These are phyloP conservation scores for Crassisporium funariophilum DNA, from an alignment of 768 basidiomycete species.

Conservation along the genomic window DNA sequence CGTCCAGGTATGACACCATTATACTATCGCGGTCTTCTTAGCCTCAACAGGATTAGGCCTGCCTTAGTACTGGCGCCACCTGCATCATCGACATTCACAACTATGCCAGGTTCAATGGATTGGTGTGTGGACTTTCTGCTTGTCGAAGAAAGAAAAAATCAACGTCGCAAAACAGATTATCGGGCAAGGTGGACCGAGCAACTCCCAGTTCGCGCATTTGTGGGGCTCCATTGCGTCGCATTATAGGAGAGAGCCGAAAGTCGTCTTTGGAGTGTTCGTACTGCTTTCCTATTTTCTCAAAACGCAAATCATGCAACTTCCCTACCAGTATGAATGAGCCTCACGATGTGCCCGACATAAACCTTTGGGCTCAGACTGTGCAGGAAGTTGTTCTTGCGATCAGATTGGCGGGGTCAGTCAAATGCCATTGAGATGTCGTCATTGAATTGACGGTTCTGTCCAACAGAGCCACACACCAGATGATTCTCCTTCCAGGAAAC, in stretches of 20 bases:
- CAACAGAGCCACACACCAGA: conserved; percentile 50
- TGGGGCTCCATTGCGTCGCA: conserved; percentile 56
- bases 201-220: conserved; percentile 52
- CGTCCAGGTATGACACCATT: conserved; percentile 39
- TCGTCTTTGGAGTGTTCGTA: conserved; percentile 53
- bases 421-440: background rate
- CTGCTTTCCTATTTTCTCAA: background rate
- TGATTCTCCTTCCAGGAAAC: conserved; percentile 61
- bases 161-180: no score
- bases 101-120: conserved; percentile 57
- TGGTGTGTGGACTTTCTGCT: conserved; percentile 26
- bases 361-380: conserved; percentile 50
- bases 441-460: background rate
- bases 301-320: background rate
- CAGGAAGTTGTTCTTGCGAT: conserved; percentile 67
- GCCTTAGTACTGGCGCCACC: conserved; percentile 49
- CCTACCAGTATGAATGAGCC: conserved; percentile 74
- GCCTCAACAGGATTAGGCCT: conserved; percentile 24
- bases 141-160: background rate
- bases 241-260: conserved; percentile 41
- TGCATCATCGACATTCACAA: conserved; percentile 65
- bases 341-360: conserved; percentile 54
- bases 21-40: background rate
- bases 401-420: conserved; percentile 47
- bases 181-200: conserved; percentile 62